Percentiles rank a stretch among this genome's conserved stretches.
phyloP scores from a whole-genome alignment of 23 red algal genomes.

The Gracilaria gracilis region DNA sequence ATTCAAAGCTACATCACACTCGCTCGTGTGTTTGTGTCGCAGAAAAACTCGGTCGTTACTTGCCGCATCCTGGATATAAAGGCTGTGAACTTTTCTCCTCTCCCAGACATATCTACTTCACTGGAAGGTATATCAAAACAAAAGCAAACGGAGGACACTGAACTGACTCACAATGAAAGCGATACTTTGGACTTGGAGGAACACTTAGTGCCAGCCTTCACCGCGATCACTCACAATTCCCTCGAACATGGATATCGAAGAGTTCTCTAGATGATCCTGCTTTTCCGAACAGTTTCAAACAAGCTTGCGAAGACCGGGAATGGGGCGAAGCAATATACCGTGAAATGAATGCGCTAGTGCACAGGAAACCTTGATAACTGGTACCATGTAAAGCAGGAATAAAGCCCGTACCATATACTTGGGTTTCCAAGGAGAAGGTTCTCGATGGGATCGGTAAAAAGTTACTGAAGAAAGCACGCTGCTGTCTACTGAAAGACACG shows the following conservation, averaged over 20 bases:
- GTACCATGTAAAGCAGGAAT: neutral
- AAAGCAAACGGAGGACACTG: neutral
- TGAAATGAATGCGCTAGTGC: neutral
- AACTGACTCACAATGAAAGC: neutral
- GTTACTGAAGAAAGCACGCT: slow-evolving; percentile 12
- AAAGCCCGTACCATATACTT: slow-evolving; percentile 2
- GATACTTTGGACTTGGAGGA: neutral
- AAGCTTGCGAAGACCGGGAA: neutral
- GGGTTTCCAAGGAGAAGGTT: neutral
- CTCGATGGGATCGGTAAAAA: neutral
- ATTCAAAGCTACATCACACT: no score
- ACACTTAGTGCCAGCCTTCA: neutral
- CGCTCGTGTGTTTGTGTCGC: no score
- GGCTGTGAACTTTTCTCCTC: neutral
- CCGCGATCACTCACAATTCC: neutral
- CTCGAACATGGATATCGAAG: neutral
- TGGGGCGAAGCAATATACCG: neutral
- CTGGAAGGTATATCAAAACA: neutral
- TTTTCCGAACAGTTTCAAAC: neutral
- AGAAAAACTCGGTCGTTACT: no score
- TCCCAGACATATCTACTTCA: neutral
- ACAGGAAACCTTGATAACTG: neutral
- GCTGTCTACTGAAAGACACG: neutral
- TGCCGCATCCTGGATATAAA: neutral
- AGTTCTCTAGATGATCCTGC: neutral